A percentile compares a stretch with the other conserved stretches of the same genome.
phyloP scores from a whole-genome alignment of 768 basidiomycete species.

The Hericium coralloides region DNA sequence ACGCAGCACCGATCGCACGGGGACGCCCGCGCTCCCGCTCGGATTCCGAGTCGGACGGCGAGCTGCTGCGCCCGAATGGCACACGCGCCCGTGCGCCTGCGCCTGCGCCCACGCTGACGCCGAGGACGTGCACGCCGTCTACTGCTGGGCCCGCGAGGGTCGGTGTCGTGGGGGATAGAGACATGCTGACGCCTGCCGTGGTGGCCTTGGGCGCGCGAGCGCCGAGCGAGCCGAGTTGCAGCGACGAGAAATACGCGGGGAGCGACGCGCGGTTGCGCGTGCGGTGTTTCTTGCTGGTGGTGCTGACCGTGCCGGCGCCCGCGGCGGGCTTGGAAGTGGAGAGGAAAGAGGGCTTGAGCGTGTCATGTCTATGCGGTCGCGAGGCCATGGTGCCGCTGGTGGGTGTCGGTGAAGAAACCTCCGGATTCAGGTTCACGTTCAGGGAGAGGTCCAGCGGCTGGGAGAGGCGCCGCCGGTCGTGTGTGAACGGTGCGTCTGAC shows the following conservation, averaged over 20 bases:
- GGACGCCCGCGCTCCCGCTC: background rate
- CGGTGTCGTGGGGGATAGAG: conserved; percentile 25
- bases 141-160: background rate
- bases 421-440: background rate
- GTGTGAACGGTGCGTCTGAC: background rate
- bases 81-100: background rate
- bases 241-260: conserved; percentile 67
- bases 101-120: conserved; percentile 11
- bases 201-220: background rate
- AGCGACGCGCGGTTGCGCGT: conserved; percentile 64
- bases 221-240: conserved; percentile 40
- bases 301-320: background rate
- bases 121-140: conserved; percentile 15
- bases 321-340: background rate
- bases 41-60: background rate
- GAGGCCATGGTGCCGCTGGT: too few relatives aligned
- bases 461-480: background rate
- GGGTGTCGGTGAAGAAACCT: background rate
- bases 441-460: background rate
- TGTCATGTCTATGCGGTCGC: background rate
- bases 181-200: conserved; percentile 10
- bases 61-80: background rate
- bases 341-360: background rate
- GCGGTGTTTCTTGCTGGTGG: conserved; percentile 18
- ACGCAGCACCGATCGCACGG: background rate